These are phyloP conservation scores for Cornus controversa DNA, from an alignment of 148 eudicot species.

Conservation along the genomic window DNA sequence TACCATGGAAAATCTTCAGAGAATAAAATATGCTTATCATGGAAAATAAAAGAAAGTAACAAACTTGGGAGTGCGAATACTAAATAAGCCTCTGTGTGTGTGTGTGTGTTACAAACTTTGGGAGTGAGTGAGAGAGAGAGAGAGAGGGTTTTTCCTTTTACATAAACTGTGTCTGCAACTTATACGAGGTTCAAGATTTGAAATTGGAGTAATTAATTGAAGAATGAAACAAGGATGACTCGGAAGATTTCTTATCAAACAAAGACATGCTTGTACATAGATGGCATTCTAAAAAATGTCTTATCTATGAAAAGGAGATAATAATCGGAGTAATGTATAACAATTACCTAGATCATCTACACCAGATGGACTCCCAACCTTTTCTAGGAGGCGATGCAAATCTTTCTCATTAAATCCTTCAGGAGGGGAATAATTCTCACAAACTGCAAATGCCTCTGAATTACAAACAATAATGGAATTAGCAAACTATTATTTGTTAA, in stretches of 20 bases:
- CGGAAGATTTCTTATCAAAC: not conserved
- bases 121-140: too few species aligned
- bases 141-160: not conserved
- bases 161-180: not conserved
- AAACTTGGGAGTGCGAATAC: not conserved
- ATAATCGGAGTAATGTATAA: constrained; percentile 6
- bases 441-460: constrained; percentile 96
- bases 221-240: not conserved
- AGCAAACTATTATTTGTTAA: constrained; percentile 1
- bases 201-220: not conserved
- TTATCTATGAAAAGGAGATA: not conserved
- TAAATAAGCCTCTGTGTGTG: too few species aligned
- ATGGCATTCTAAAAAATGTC: not conserved
- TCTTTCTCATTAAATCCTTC: constrained; percentile 93
- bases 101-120: too few species aligned
- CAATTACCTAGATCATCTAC: constrained; percentile 74
- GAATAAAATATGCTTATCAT: too few species aligned
- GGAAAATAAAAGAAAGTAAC: not conserved
- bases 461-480: constrained; percentile 8
- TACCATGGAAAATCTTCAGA: too few species aligned
- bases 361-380: constrained; percentile 95
- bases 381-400: constrained; percentile 83
- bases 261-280: not conserved
- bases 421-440: constrained; percentile 96
- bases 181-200: not conserved